A percentile compares a stretch with the other conserved stretches of the same genome.
phyloP scores from a whole-genome alignment of 345 rosid genomes.

The Salix arbutifolia region DNA sequence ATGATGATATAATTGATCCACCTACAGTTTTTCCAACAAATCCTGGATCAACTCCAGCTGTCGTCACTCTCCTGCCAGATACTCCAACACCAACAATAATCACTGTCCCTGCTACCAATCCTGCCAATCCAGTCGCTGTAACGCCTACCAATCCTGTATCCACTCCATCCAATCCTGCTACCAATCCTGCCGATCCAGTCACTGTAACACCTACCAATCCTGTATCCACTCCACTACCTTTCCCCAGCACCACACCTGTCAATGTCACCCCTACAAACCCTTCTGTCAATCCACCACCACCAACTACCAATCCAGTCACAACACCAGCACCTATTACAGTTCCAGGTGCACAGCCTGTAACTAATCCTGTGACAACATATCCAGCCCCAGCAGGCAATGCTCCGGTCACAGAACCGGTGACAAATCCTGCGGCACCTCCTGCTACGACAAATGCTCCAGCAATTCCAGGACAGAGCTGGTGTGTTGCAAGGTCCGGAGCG shows the following conservation, averaged over 20 bases:
- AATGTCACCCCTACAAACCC: constrained; percentile 38
- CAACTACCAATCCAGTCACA: constrained; percentile 49
- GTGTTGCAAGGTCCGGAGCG: constrained; percentile 69
- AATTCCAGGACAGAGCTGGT: constrained; percentile 79
- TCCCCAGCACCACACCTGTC: constrained; percentile 39
- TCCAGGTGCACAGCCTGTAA: constrained; percentile 51
- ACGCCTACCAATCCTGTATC: constrained; percentile 33
- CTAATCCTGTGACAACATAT: constrained; percentile 69
- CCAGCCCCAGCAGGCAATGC: constrained; percentile 50
- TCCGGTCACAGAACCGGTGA: constrained; percentile 40
- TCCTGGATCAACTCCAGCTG: constrained; percentile 32
- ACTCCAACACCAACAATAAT: constrained; percentile 51
- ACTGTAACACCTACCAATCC: constrained; percentile 35
- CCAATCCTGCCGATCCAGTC: constrained; percentile 39
- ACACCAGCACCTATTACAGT: constrained; percentile 52
- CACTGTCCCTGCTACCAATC: constrained; percentile 49
- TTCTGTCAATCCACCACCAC: constrained; percentile 43
- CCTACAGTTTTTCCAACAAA: constrained; percentile 27
- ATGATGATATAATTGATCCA: constrained; percentile 36
- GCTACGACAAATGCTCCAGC: constrained; percentile 57
- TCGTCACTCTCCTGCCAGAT: constrained; percentile 22
- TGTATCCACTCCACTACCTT: constrained; percentile 23
- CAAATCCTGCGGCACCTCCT: constrained; percentile 55
- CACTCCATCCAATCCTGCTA: constrained; percentile 44
- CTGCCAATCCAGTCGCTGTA: constrained; percentile 36